A percentile compares a stretch with the other conserved stretches of the same genome.
Conservation (phyloP, 495 filamentous ascomycete genomes). For the Ramalina peruviana region DNA sequence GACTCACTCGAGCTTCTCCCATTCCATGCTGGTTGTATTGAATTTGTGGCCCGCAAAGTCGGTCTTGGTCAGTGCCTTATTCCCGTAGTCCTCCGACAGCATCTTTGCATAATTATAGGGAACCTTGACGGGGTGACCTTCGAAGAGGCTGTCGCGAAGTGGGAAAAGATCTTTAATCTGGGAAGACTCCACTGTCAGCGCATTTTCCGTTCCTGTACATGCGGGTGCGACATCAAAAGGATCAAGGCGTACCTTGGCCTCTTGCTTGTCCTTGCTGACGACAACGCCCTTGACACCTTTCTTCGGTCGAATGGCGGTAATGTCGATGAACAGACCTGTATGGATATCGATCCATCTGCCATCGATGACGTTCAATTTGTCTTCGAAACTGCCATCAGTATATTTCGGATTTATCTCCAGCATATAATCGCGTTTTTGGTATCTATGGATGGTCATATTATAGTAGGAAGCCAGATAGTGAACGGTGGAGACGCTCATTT, state of each 20-base stretch:
- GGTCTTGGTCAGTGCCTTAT: slow-evolving; percentile 46
- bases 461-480: slow-evolving; percentile 44
- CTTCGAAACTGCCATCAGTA: slow-evolving; percentile 28
- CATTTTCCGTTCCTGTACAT: background rate
- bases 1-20: slow-evolving; percentile 3
- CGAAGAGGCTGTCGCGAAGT: slow-evolving; percentile 61
- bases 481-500: slow-evolving; percentile 41
- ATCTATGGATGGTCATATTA: slow-evolving; percentile 49
- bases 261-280: slow-evolving; percentile 46
- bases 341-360: slow-evolving; percentile 47
- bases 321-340: slow-evolving; percentile 50
- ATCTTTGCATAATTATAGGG: slow-evolving; percentile 63
- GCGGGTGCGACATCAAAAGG: background rate
- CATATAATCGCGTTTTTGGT: slow-evolving; percentile 36
- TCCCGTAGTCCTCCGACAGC: slow-evolving; percentile 62
- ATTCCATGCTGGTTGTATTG: slow-evolving; percentile 7
- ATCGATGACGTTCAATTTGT: slow-evolving; percentile 44
- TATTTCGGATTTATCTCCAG: slow-evolving; percentile 50
- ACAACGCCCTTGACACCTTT: slow-evolving; percentile 16
- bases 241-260: slow-evolving; percentile 26
- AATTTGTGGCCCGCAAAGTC: slow-evolving; percentile 39
- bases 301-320: slow-evolving; percentile 37
- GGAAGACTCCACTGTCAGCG: slow-evolving; percentile 7
- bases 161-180: slow-evolving; percentile 61
- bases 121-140: slow-evolving; percentile 59